Evolutionary conservation across 2,329 filamentous ascomycete species (phyloP).

Genomic region (Cordyceps militaris): DNA sequence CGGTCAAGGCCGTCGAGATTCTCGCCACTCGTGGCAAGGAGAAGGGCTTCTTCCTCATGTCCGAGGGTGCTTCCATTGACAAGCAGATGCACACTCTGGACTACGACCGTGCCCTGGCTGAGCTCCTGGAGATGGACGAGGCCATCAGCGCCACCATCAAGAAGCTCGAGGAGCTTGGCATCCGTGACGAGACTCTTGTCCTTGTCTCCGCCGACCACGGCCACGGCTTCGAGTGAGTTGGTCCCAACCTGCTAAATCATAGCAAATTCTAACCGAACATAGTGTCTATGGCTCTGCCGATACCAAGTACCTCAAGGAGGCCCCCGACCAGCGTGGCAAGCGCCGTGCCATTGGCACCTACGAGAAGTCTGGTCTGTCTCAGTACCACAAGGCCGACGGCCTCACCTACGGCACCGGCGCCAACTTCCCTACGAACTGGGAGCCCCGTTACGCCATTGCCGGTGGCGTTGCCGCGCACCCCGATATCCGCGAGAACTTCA

Average conservation of each 20-base stretch:
- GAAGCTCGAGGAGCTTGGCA: slow-evolving; percentile 58
- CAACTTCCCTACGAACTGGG: slow-evolving; percentile 79
- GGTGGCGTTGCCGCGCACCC: slow-evolving; percentile 65
- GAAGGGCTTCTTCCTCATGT: slow-evolving; percentile 82
- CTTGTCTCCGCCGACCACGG: slow-evolving; percentile 83
- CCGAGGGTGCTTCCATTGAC: slow-evolving; percentile 77
- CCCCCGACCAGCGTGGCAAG: slow-evolving; percentile 62
- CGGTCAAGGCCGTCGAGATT: slow-evolving; percentile 75
- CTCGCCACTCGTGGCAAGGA: slow-evolving; percentile 59
- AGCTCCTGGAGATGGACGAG: slow-evolving; percentile 80
- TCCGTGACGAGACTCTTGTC: slow-evolving; percentile 69
- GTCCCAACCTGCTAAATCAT: neutral
- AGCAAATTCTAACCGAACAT: slow-evolving; percentile 10
- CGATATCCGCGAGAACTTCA: slow-evolving; percentile 70
- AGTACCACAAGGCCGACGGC: slow-evolving; percentile 58
- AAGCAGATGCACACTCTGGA: slow-evolving; percentile 86
- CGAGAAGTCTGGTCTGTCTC: slow-evolving; percentile 63
- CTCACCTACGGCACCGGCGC: slow-evolving; percentile 65
- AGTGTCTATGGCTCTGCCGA: slow-evolving; percentile 73
- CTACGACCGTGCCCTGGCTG: slow-evolving; percentile 78
- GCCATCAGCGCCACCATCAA: slow-evolving; percentile 68
- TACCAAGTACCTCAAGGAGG: slow-evolving; percentile 64
- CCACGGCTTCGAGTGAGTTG: slow-evolving; percentile 66
- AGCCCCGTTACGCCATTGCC: slow-evolving; percentile 74
- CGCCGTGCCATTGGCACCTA: slow-evolving; percentile 70